Evolutionary conservation across 2,329 filamentous ascomycete species (phyloP), one percentile per base, ranked within the genome.

Genomic region (Amesomyces nigricolor): DNA sequence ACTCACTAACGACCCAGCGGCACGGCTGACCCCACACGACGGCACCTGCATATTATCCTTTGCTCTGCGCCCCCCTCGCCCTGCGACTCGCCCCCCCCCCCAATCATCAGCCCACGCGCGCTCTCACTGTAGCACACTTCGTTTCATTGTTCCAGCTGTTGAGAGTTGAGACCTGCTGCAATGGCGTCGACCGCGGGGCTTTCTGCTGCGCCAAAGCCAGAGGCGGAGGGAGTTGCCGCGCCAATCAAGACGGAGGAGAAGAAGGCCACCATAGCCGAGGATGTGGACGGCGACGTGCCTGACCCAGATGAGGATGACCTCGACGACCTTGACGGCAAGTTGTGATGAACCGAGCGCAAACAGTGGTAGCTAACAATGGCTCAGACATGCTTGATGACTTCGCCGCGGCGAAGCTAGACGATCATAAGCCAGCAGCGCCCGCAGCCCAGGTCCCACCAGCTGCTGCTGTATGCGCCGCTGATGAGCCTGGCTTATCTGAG

Each of bases 331-430:
- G 94, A 99, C 72, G 90, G 89, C 89, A 71, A 63, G 75, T 65
- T 48, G 17, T 29, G 3, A 43, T 44, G 5, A 32, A 17, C 10
- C 10, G 19, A 32, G 17, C 9, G 5, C 22, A 26, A 26, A 26
- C 22, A 11, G 16, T 53, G 14, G 53, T 26, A 38, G 35, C 59
- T 63, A 51, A 62, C 54, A 49, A 6, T 45, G n/a, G 22, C 14
- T 43, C 62, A 92, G 92, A 97, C 64, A 87, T 97, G 71, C 85
- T 99, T 26, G 90, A 96, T 68, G 88, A 96, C 61, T 99, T 99
- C 73, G 85, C 86, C 42, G 73, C 86, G 29, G 77, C 78, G 50
- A 83, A 85, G 62, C 65, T 85, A 56, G 74, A 81, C 62, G 67
- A 72, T 63, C 78, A 76, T 68, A 66, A 70, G 19, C 65, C 70